These are phyloP conservation scores for Aspergillus glaucus DNA, from an alignment of 2,329 filamentous ascomycete species.

Conservation along the genomic window DNA sequence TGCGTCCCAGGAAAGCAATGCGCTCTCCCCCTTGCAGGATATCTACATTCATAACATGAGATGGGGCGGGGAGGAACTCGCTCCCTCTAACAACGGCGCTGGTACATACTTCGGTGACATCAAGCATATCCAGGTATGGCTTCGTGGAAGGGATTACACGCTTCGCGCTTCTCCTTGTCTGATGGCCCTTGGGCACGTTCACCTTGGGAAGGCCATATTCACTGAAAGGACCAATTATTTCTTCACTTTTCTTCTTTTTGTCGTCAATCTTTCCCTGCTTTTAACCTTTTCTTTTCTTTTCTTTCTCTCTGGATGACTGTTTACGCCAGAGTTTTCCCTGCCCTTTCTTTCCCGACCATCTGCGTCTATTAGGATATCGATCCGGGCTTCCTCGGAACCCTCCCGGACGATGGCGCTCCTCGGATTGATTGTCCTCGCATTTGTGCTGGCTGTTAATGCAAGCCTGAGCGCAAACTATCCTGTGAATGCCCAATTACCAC, in stretches of 20 bases:
- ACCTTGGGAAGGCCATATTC: conserved; percentile 15
- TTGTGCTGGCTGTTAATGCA: conserved; percentile 27
- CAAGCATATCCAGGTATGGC: conserved; percentile 35
- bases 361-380: background rate
- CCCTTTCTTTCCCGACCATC: conserved; percentile 8
- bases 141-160: conserved; percentile 26
- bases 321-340: conserved; percentile 8
- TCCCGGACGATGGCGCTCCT: conserved; percentile 21
- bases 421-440: conserved; percentile 19
- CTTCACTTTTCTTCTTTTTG: conserved; percentile 12
- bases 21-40: conserved; percentile 27
- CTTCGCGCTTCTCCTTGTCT: conserved; percentile 27
- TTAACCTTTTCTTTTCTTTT: conserved; percentile 7
- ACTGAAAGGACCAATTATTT: conserved; percentile 15
- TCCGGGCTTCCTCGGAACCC: conserved; percentile 2
- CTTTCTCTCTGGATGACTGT: conserved; percentile 3
- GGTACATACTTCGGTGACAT: conserved; percentile 31
- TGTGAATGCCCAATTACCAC: conserved; percentile 77
- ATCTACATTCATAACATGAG: conserved; percentile 27
- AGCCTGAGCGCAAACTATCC: conserved; percentile 54
- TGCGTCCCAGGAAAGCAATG: conserved; percentile 15
- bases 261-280: conserved; percentile 6
- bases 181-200: conserved; percentile 23
- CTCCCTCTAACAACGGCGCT: background rate
- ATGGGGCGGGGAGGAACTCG: background rate